phyloP scores from a whole-genome alignment of 2,329 filamentous ascomycete genomes.

The Anthostomella pinea region DNA sequence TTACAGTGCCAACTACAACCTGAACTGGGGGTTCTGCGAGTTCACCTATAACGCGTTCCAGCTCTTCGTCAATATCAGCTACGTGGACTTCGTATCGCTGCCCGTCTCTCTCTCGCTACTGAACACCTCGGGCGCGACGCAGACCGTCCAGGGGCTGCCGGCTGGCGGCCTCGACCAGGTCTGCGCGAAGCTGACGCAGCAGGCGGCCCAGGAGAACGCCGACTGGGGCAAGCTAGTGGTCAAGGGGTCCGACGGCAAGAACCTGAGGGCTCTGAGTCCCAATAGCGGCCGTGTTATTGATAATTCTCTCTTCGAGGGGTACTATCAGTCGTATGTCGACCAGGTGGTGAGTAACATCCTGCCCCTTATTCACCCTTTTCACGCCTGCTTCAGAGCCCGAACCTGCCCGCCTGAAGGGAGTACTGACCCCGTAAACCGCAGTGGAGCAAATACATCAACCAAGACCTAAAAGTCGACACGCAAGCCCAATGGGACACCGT shows the following conservation, averaged over 20 bases:
- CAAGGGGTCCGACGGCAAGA: conserved; percentile 35
- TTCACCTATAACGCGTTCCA: conserved; percentile 62
- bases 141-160: conserved; percentile 49
- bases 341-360: no score
- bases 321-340: conserved; percentile 50
- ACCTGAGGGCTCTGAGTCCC: conserved; percentile 52
- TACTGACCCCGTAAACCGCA: no score
- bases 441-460: conserved; percentile 48
- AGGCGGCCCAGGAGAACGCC: conserved; percentile 44
- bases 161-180: conserved; percentile 44
- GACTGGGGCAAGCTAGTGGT: conserved; percentile 54
- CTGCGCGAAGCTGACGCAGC: conserved; percentile 42
- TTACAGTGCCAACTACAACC: conserved; percentile 58
- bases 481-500: conserved; percentile 51
- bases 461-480: conserved; percentile 50
- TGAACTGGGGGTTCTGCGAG: conserved; percentile 66
- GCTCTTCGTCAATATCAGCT: conserved; percentile 67
- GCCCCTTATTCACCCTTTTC: no score
- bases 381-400: no score
- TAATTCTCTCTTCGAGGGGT: conserved; percentile 44
- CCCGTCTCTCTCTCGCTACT: conserved; percentile 58
- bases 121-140: conserved; percentile 42
- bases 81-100: conserved; percentile 71
- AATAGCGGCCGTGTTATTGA: conserved; percentile 47
- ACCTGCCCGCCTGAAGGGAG: no score